phyloP scores from a whole-genome alignment of 1,139 yeast species.

The Waltiozyma sp. region DNA sequence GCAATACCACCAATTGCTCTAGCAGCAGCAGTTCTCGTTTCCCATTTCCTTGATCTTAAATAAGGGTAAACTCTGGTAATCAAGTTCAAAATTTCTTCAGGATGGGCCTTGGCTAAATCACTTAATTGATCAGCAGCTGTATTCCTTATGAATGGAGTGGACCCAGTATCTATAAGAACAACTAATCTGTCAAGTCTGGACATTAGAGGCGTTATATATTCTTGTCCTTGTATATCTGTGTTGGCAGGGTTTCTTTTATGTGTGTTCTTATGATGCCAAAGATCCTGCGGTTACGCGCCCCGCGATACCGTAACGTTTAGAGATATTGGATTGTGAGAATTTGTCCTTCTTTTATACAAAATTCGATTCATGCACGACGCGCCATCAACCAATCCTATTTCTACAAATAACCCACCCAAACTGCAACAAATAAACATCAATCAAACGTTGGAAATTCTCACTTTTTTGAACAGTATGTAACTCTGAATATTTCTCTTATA shows the following conservation, averaged over 20 bases:
- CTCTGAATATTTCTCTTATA: too few relatives aligned
- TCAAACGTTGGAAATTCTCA: neutral
- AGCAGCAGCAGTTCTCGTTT: constrained; percentile 91
- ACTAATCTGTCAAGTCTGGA: constrained; percentile 61
- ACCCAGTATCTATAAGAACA: constrained; percentile 82
- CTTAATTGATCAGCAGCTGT: constrained; percentile 97
- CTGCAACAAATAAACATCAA: too few relatives aligned
- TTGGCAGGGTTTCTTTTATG: too few relatives aligned
- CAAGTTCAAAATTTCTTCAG: constrained; percentile 79
- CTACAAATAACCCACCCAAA: neutral
- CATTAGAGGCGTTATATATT: constrained; percentile 13
- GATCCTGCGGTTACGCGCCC: constrained; percentile 1
- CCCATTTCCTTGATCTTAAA: constrained; percentile 81
- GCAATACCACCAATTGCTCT: constrained; percentile 92
- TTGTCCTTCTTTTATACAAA: constrained; percentile 5
- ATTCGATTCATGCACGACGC: neutral
- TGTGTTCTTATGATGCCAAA: neutral
- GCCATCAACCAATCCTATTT: neutral
- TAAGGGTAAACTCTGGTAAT: constrained; percentile 88
- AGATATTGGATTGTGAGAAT: constrained; percentile 1
- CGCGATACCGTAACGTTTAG: neutral
- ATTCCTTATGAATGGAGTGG: constrained; percentile 85
- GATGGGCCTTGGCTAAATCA: constrained; percentile 87
- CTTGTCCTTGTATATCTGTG: neutral
- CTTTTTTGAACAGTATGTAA: too few relatives aligned